A percentile compares a stretch with the other conserved stretches of the same genome.
These are phyloP conservation scores for Chloromonas sp. DNA, from an alignment of 163 green algal species.

Conservation along the genomic window DNA sequence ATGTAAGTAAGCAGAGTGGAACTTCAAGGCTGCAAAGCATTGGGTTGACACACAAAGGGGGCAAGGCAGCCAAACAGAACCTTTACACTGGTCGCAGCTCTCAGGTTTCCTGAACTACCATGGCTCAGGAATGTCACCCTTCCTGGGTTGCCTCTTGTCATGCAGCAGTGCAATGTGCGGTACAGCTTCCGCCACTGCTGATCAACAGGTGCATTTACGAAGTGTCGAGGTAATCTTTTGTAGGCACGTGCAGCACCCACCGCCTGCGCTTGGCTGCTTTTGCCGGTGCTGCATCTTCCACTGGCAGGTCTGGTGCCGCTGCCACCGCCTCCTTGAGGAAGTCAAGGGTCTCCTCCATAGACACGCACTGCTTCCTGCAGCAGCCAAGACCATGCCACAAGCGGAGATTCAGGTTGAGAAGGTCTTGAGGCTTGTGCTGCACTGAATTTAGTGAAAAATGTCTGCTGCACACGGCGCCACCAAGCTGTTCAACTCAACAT, in stretches of 20 bases:
- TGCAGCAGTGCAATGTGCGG: background rate
- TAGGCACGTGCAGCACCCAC: background rate
- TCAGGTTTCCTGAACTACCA: background rate
- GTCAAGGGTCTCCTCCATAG: constrained; percentile 57
- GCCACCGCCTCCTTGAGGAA: constrained; percentile 66
- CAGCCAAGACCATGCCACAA: background rate
- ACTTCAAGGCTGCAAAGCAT: too few species aligned
- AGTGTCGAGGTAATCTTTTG: too few species aligned
- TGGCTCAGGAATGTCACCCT: background rate
- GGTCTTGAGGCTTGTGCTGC: too few species aligned
- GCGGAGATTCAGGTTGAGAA: background rate
- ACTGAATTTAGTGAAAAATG: too few species aligned
- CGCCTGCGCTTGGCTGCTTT: background rate
- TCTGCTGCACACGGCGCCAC: too few species aligned
- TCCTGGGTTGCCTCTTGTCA: background rate
- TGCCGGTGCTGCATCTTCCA: background rate
- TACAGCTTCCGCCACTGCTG: background rate
- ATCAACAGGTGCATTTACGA: background rate
- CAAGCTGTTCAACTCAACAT: too few species aligned
- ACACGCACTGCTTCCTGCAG: constrained; percentile 65
- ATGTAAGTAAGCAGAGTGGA: too few species aligned
- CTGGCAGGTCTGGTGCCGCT: constrained; percentile 50
- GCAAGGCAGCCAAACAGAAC: too few species aligned
- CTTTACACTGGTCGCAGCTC: background rate
- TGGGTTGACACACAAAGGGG: too few species aligned